These are phyloP conservation scores for Ustilago loliicola DNA, from an alignment of 1,284 basidiomycete genomes.

Conservation along the genomic window DNA sequence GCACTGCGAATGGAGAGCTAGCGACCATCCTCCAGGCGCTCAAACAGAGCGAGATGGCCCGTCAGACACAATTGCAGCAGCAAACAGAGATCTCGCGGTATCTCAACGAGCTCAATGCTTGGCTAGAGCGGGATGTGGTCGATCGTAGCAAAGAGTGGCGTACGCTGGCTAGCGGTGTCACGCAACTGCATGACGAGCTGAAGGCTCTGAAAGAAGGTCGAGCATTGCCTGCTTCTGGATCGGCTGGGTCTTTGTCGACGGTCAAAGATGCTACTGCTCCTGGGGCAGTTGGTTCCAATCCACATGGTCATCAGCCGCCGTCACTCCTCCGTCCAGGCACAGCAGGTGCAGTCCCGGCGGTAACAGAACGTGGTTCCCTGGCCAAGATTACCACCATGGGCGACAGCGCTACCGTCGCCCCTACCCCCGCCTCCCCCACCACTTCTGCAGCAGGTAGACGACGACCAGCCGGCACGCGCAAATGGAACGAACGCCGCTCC, in stretches of 20 bases:
- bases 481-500: slow-evolving; percentile 39
- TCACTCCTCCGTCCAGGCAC: slow-evolving; percentile 25
- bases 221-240: not conserved
- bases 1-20: slow-evolving; percentile 40
- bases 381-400: slow-evolving; percentile 20
- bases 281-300: no score
- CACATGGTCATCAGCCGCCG: slow-evolving; percentile 7
- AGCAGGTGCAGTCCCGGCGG: slow-evolving; percentile 29
- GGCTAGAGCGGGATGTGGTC: slow-evolving; percentile 61
- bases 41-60: slow-evolving; percentile 55
- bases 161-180: slow-evolving; percentile 55
- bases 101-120: slow-evolving; percentile 64
- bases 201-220: slow-evolving; percentile 49
- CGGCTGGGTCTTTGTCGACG: not conserved
- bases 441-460: slow-evolving; percentile 11
- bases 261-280: slow-evolving; percentile 8
- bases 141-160: slow-evolving; percentile 63
- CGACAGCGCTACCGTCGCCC: slow-evolving; percentile 18
- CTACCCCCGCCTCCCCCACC: slow-evolving; percentile 12
- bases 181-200: slow-evolving; percentile 58
- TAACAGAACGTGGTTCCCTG: slow-evolving; percentile 24
- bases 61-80: slow-evolving; percentile 56
- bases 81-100: slow-evolving; percentile 65
- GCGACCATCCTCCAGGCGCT: slow-evolving; percentile 53
- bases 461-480: slow-evolving; percentile 29